These are phyloP conservation scores for Massospora cicadina DNA, from an alignment of 371 early-diverging fungal genomes.

Conservation along the genomic window DNA sequence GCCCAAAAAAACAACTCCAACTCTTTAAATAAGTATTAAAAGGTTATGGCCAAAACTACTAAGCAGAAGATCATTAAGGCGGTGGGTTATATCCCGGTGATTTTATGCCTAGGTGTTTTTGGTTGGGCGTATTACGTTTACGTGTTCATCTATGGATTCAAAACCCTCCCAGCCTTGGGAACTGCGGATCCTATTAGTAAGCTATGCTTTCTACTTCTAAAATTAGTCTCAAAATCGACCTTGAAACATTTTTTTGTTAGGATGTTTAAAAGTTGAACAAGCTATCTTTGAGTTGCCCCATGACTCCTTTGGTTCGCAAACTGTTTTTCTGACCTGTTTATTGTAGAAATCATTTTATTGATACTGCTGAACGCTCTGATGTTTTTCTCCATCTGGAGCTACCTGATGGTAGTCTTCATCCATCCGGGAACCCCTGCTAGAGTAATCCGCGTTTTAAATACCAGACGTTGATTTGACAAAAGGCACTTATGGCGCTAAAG, in stretches of 20 bases:
- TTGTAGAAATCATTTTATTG: neutral
- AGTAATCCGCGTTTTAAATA: conserved; percentile 11
- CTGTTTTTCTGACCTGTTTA: neutral
- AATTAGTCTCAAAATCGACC: conserved; percentile 14
- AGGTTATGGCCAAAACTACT: neutral
- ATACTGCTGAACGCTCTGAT: conserved; percentile 17
- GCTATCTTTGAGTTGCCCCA: neutral
- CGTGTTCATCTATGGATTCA: neutral
- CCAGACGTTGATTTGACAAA: neutral
- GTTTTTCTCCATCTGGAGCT: conserved; percentile 23
- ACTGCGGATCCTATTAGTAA: neutral
- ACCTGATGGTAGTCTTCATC: conserved; percentile 19
- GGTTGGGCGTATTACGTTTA: conserved; percentile 4
- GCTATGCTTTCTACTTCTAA: neutral
- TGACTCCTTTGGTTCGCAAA: neutral
- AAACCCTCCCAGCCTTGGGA: neutral
- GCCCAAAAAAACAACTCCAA: neutral
- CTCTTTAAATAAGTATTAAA: neutral
- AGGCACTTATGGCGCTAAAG: neutral
- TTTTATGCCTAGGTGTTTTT: neutral
- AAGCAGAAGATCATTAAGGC: neutral
- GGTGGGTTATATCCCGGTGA: conserved; percentile 8
- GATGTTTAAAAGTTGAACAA: neutral
- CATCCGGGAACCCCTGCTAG: conserved; percentile 23
- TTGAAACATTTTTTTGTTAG: conserved; percentile 17